Percentiles rank a stretch among this genome's conserved stretches.
phyloP scores from a whole-genome alignment of 345 rosid species.

The Barbarea vulgaris region DNA sequence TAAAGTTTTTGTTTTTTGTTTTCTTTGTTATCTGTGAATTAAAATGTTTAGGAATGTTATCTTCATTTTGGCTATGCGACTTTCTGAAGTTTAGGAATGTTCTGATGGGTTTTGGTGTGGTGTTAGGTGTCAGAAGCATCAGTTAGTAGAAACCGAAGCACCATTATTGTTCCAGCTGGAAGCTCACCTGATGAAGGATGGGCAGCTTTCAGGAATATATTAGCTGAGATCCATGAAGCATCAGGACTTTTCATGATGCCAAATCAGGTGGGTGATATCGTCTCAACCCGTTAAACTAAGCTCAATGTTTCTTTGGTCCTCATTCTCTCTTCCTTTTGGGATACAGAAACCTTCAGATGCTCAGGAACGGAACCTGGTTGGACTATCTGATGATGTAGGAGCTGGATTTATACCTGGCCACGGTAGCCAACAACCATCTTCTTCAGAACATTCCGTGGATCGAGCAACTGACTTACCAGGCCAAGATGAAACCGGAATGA shows the following conservation, averaged over 20 bases:
- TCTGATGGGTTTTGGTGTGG: slow-evolving; percentile 19
- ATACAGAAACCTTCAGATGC: slow-evolving; percentile 71
- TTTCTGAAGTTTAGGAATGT: slow-evolving; percentile 1
- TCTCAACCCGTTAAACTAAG: neutral
- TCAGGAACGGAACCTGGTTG: slow-evolving; percentile 74
- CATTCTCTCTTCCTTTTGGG: slow-evolving; percentile 9
- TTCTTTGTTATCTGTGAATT: neutral
- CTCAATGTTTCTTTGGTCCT: slow-evolving; percentile 26
- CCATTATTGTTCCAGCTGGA: slow-evolving; percentile 96
- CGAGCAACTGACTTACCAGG: slow-evolving; percentile 67
- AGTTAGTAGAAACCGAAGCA: slow-evolving; percentile 90
- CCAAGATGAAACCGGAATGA: slow-evolving; percentile 68
- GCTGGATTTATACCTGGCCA: slow-evolving; percentile 99
- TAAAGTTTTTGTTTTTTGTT: neutral
- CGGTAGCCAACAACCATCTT: slow-evolving; percentile 66
- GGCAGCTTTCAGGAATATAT: slow-evolving; percentile 91
- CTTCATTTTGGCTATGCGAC: no score
- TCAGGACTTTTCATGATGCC: slow-evolving; percentile 69
- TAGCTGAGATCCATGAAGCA: slow-evolving; percentile 90
- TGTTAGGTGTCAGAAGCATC: slow-evolving; percentile 94
- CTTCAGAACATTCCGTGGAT: slow-evolving; percentile 73
- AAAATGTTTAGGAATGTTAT: slow-evolving; percentile 9
- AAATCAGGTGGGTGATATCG: slow-evolving; percentile 67
- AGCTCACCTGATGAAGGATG: slow-evolving; percentile 89
- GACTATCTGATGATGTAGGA: slow-evolving; percentile 98